phyloP scores from a whole-genome alignment of 345 rosid species.

The Brassica juncea region DNA sequence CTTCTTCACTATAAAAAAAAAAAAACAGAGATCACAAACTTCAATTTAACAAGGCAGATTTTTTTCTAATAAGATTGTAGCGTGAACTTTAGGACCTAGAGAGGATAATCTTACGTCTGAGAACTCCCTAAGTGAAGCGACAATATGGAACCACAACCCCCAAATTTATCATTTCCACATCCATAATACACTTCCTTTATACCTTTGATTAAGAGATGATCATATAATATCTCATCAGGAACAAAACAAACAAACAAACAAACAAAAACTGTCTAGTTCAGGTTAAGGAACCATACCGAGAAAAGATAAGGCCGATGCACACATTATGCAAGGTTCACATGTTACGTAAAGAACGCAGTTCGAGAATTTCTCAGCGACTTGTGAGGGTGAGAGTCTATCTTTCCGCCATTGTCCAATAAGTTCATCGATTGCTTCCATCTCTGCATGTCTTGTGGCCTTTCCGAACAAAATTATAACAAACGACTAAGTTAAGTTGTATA shows the following conservation, averaged over 20 bases:
- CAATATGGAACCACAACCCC: conserved; percentile 84
- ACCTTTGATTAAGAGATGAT: conserved; percentile 35
- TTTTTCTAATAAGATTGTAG: not conserved
- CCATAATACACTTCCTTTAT: conserved; percentile 74
- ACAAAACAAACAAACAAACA: not conserved
- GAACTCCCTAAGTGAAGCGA: conserved; percentile 55
- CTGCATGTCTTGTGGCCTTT: conserved; percentile 91
- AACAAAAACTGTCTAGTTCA: not conserved
- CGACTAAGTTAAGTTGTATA: not conserved
- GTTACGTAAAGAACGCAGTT: conserved; percentile 62
- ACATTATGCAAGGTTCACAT: conserved; percentile 95
- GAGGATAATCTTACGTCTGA: conserved; percentile 34
- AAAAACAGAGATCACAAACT: conserved; percentile 4
- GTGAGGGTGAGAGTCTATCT: conserved; percentile 51
- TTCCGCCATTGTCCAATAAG: conserved; percentile 69
- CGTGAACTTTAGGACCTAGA: conserved; percentile 18
- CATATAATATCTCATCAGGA: not conserved
- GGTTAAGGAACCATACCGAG: conserved; percentile 49
- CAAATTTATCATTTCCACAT: conserved; percentile 81
- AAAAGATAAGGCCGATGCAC: conserved; percentile 81
- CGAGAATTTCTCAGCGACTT: conserved; percentile 64
- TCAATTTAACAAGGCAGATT: not conserved
- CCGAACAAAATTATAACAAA: not conserved
- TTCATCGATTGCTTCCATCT: conserved; percentile 86
- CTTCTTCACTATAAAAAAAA: conserved; percentile 43